A percentile compares a stretch with the other conserved stretches of the same genome.
Evolutionary conservation across 2,329 filamentous ascomycete species (phyloP).

Genomic region (Gaeumannomyces tritici): DNA sequence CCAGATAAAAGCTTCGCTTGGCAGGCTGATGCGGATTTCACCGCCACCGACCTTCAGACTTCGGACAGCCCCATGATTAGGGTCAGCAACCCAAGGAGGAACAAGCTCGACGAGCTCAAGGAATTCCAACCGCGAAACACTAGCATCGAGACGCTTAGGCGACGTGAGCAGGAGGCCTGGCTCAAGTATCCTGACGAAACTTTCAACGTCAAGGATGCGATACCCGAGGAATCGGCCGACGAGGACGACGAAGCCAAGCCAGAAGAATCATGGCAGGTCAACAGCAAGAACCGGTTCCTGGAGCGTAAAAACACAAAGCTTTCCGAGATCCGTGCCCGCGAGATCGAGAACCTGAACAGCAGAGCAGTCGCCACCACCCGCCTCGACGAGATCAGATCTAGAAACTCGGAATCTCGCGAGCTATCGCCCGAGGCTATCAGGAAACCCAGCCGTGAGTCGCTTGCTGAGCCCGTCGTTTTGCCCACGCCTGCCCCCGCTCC

Average conservation of each 20-base stretch:
- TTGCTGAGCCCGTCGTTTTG: conserved; percentile 8
- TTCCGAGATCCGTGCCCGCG: conserved; percentile 35
- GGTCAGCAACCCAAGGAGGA: conserved; percentile 24
- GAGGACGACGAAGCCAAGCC: conserved; percentile 10
- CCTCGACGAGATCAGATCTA: conserved; percentile 42
- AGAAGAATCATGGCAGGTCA: background rate
- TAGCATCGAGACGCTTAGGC: conserved; percentile 32
- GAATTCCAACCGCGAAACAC: conserved; percentile 22
- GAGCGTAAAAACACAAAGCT: conserved; percentile 31
- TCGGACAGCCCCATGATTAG: conserved; percentile 46
- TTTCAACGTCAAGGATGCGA: background rate
- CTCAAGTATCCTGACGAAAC: conserved; percentile 11
- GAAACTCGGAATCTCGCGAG: conserved; percentile 31
- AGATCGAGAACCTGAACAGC: conserved; percentile 32
- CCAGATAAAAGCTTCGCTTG: conserved; percentile 45
- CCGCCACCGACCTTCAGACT: conserved; percentile 42
- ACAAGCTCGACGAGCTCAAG: conserved; percentile 15
- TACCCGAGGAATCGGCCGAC: background rate
- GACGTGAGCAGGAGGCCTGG: conserved; percentile 13
- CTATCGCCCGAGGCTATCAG: conserved; percentile 29
- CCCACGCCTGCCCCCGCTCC: conserved; percentile 7
- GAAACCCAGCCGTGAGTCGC: conserved; percentile 17
- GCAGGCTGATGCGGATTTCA: conserved; percentile 49
- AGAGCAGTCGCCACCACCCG: conserved; percentile 37
- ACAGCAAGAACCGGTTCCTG: conserved; percentile 5